phyloP scores from a whole-genome alignment of 495 filamentous ascomycete genomes.

The Annulohypoxylon stygium region DNA sequence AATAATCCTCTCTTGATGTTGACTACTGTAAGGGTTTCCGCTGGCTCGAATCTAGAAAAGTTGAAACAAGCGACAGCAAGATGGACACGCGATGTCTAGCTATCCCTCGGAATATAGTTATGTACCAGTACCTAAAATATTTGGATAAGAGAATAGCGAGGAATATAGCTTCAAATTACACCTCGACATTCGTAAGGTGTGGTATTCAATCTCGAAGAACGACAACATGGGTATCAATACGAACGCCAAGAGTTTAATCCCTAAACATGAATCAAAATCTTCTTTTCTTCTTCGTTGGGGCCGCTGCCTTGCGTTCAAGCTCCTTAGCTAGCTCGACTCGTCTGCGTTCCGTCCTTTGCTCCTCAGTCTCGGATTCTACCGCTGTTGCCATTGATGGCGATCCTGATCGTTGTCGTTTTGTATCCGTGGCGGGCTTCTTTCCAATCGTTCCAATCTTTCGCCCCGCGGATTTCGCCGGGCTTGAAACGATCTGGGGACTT shows the following conservation, averaged over 20 bases:
- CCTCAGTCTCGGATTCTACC: conserved; percentile 44
- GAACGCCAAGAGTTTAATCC: background rate
- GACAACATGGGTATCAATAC: conserved; percentile 38
- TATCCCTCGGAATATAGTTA: background rate
- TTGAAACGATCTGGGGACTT: conserved; percentile 35
- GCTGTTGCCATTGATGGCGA: conserved; percentile 19
- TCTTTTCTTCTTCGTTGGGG: conserved; percentile 75
- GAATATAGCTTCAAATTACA: conserved; percentile 1
- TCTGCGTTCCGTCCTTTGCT: conserved; percentile 72
- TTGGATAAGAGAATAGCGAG: background rate
- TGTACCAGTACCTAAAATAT: background rate
- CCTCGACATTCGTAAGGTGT: background rate
- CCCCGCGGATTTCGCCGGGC: conserved; percentile 39
- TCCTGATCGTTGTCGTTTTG: conserved; percentile 39
- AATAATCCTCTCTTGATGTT: background rate
- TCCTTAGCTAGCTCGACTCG: conserved; percentile 73
- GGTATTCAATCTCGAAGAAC: conserved; percentile 10
- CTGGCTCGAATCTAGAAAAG: background rate
- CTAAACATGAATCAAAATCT: conserved; percentile 61
- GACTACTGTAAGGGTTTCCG: background rate
- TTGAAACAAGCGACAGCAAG: background rate
- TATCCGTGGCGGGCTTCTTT: conserved; percentile 38
- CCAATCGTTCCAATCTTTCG: conserved; percentile 56
- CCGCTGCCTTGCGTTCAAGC: conserved; percentile 73
- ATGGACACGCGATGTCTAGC: background rate